Percentiles rank a stretch among this genome's conserved stretches.
phyloP scores from a whole-genome alignment of 2,329 filamentous ascomycete species.

The Aspergillus sp. region DNA sequence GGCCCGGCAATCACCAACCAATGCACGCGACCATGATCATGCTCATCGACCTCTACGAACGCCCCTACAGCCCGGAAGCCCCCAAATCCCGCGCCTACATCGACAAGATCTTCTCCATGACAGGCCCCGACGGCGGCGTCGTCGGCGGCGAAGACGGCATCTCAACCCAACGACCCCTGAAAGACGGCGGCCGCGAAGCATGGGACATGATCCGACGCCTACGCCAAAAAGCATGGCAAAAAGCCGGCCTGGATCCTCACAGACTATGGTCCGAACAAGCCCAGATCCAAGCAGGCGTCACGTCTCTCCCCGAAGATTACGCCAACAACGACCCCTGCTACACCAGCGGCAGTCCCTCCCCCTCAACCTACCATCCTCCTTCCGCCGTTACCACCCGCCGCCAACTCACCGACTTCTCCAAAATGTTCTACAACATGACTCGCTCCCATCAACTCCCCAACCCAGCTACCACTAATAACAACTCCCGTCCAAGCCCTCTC shows the following conservation, averaged over 20 bases:
- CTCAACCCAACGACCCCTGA: slow-evolving; percentile 45
- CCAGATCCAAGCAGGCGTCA: slow-evolving; percentile 42
- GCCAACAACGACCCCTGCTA: slow-evolving; percentile 14
- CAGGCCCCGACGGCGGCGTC: slow-evolving; percentile 48
- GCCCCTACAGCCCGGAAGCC: slow-evolving; percentile 48
- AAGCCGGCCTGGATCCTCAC: slow-evolving; percentile 49
- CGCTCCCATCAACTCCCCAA: slow-evolving; percentile 32
- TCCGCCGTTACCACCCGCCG: slow-evolving; percentile 12
- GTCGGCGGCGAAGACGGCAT: slow-evolving; percentile 49
- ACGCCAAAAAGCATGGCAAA: slow-evolving; percentile 51
- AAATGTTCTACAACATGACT: slow-evolving; percentile 39
- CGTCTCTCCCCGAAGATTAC: slow-evolving; percentile 24
- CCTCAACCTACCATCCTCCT: slow-evolving; percentile 6
- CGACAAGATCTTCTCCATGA: slow-evolving; percentile 49
- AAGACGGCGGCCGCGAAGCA: slow-evolving; percentile 51
- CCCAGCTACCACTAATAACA: slow-evolving; percentile 15
- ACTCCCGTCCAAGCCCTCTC: slow-evolving; percentile 27
- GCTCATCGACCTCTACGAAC: slow-evolving; percentile 52
- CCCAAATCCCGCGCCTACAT: slow-evolving; percentile 48
- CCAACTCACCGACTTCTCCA: slow-evolving; percentile 35
- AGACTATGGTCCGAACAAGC: slow-evolving; percentile 51
- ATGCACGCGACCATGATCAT: slow-evolving; percentile 44
- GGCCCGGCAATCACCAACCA: slow-evolving; percentile 41
- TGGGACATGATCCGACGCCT: slow-evolving; percentile 52
- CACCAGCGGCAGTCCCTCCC: slow-evolving; percentile 13